phyloP scores from a whole-genome alignment of 2,329 filamentous ascomycete genomes.

The Corinectria fuckeliana region DNA sequence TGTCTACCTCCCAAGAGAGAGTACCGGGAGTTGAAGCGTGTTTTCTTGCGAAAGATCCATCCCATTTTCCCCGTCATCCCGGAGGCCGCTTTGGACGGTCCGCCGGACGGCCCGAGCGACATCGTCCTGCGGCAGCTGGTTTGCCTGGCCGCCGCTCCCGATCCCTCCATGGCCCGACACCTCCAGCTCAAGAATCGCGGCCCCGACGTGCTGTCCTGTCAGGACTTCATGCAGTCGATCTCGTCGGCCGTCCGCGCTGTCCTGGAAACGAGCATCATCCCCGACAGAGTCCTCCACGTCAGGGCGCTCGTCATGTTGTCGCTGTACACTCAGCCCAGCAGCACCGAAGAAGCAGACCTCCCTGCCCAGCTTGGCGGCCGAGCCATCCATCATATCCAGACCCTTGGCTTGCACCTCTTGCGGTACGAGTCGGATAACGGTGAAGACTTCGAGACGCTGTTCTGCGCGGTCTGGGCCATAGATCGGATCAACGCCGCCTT shows the following conservation, averaged over 20 bases:
- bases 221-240: conserved; percentile 56
- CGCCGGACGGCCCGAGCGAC: conserved; percentile 43
- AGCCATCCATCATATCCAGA: conserved; percentile 64
- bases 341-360: conserved; percentile 59
- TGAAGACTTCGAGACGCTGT: conserved; percentile 56
- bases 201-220: conserved; percentile 48
- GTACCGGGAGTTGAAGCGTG: conserved; percentile 51
- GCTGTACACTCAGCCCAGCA: conserved; percentile 64
- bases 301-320: conserved; percentile 61
- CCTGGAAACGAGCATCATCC: conserved; percentile 60
- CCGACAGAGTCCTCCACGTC: conserved; percentile 61
- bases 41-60: conserved; percentile 61
- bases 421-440: conserved; percentile 48
- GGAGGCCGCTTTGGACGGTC: conserved; percentile 40
- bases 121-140: conserved; percentile 60
- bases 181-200: conserved; percentile 52
- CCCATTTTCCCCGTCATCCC: conserved; percentile 61
- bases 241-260: conserved; percentile 56
- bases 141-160: conserved; percentile 60
- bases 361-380: conserved; percentile 60
- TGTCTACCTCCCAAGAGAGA: conserved; percentile 56
- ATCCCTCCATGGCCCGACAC: conserved; percentile 52
- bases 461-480: conserved; percentile 66
- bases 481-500: conserved; percentile 66
- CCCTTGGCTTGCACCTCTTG: conserved; percentile 60